phyloP scores from a whole-genome alignment of 495 filamentous ascomycete species.

The Bryoglossum gracile region DNA sequence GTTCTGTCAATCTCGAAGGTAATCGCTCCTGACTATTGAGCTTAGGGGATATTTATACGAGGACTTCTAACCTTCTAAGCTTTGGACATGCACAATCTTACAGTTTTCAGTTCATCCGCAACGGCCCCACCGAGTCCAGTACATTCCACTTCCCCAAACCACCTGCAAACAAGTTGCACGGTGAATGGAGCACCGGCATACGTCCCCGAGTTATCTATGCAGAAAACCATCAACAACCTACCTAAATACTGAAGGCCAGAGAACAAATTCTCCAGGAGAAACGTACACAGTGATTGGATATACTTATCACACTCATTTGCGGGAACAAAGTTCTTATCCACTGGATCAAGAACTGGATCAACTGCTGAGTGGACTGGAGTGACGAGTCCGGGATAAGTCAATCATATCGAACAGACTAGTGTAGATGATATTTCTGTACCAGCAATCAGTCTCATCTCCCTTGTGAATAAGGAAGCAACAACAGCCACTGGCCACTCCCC shows the following conservation, averaged over 20 bases:
- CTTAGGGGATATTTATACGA: too few relatives aligned
- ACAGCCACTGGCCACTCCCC: slow-evolving; percentile 5
- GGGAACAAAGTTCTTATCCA: slow-evolving; percentile 31
- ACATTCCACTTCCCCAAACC: slow-evolving; percentile 37
- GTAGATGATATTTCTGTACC: slow-evolving; percentile 56
- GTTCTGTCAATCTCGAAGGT: too few relatives aligned
- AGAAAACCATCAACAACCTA: neutral
- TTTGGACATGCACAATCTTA: neutral
- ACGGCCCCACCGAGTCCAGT: neutral
- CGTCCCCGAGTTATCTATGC: slow-evolving; percentile 29
- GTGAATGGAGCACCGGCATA: slow-evolving; percentile 40
- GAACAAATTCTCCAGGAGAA: neutral
- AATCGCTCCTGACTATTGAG: too few relatives aligned
- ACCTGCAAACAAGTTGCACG: slow-evolving; percentile 37
- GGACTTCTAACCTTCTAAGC: too few relatives aligned
- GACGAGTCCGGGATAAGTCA: slow-evolving; percentile 51
- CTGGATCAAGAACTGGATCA: slow-evolving; percentile 22
- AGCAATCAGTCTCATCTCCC: slow-evolving; percentile 36
- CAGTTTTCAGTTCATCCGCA: neutral
- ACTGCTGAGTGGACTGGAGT: slow-evolving; percentile 37
- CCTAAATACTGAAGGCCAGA: too few relatives aligned
- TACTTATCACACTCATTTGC: neutral
- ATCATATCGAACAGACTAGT: slow-evolving; percentile 64
- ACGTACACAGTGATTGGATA: slow-evolving; percentile 9
- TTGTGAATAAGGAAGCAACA: neutral